Evolutionary conservation across 768 basidiomycete species (phyloP).

Genomic region (Lactarius sp.): DNA sequence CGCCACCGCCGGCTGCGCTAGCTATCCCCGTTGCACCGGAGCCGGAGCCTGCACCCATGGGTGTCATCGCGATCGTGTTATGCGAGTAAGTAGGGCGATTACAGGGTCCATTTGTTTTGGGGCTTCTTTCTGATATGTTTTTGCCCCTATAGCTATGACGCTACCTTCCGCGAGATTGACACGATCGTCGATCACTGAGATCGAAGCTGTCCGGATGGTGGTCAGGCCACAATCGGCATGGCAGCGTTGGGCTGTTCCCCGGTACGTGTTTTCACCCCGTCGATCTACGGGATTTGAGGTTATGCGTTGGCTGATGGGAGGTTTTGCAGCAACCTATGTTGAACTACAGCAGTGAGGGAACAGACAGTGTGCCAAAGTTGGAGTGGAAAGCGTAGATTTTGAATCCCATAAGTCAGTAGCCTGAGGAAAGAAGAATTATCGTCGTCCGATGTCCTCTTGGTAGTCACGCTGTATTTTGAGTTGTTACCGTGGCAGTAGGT

Average conservation of each 20-base stretch:
- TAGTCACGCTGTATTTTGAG: background rate
- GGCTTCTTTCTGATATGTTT: slow-evolving; percentile 14
- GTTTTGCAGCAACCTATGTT: slow-evolving; percentile 16
- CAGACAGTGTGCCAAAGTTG: slow-evolving; percentile 7
- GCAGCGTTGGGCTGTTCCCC: slow-evolving; percentile 63
- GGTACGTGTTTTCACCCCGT: slow-evolving; percentile 39
- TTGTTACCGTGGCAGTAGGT: too few relatives aligned
- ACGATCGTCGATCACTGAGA: slow-evolving; percentile 65
- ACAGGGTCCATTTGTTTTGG: background rate
- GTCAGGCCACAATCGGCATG: slow-evolving; percentile 57
- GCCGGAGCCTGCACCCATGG: slow-evolving; percentile 45
- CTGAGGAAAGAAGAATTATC: background rate
- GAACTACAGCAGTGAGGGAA: slow-evolving; percentile 28
- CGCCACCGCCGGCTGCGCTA: slow-evolving; percentile 38
- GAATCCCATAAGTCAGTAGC: background rate
- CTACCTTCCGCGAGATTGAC: slow-evolving; percentile 81
- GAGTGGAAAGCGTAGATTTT: background rate
- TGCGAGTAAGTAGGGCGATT: slow-evolving; percentile 54
- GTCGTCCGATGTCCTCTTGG: background rate
- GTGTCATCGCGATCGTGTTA: slow-evolving; percentile 55
- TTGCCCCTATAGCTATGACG: slow-evolving; percentile 62
- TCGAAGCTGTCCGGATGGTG: slow-evolving; percentile 87
- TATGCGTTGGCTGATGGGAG: background rate
- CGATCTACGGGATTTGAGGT: background rate
- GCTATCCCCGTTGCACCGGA: slow-evolving; percentile 43